Evolutionary conservation across 2,329 filamentous ascomycete species (phyloP), one percentile per base, ranked within the genome.

Genomic region (Trichophyton benhamiae): DNA sequence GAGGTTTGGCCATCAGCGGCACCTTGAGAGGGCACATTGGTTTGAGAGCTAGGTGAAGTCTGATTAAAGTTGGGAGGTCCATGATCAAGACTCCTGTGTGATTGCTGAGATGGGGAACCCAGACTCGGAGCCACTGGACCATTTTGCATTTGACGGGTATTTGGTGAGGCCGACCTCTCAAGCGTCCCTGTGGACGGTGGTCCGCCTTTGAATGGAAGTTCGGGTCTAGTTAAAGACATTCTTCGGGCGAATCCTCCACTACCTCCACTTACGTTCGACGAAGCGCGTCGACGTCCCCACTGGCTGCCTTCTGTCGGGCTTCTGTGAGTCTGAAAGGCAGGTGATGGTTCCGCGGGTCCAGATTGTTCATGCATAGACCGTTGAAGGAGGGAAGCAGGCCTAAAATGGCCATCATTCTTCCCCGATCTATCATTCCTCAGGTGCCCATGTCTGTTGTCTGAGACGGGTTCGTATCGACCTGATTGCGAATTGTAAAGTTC

Each of bases 401-500:
- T 84, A 61, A 83, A 80, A 63, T 83, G 80, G 60, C 79, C 75
- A 60, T 94, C 88, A 61, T 84, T 82, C 59, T 87, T 83, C 41
- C 9, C 20, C n/a, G 58, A 33, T 15, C 27, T 46, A 20, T 59
- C 58, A 65, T 83, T 77, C 33, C 87, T 84, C 9, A 27, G 22
- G 1, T 27, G n/a, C 17, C 83, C 84, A 65, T 89, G 84, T 42
- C 91, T 86, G 64, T 76, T 79, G 61, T 96, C 90, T 59, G 82
- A 79, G 2, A 91, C 92, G 15, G 91, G 91, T 71, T 97, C 92
- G 67, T 96, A 95, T 58, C 90, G 87, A 17, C 92, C 92, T 60
- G 90, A 96, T 61, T 95, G 88, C n/a, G 92, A 95, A 72, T 97
- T 96, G 76, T 86, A 97, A 0, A 97, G 79, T 72, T 97, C 91